Percentiles rank a stretch among this genome's conserved stretches.
phyloP scores from a whole-genome alignment of 2,329 filamentous ascomycete species.

The Exophiala mesophila region DNA sequence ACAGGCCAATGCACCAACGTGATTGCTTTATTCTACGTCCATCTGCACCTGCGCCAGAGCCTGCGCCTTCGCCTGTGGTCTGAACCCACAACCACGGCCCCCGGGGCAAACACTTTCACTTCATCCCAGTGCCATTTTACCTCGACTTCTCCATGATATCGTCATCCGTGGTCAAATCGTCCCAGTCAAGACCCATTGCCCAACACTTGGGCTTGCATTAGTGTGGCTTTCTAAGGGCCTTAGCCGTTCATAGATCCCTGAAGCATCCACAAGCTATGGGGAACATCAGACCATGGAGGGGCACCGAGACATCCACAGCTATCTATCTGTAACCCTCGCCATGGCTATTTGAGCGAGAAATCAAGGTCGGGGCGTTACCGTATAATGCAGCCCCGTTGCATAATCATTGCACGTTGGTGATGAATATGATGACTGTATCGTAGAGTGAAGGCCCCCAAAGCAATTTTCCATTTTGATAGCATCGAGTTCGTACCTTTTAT shows the following conservation, averaged over 20 bases:
- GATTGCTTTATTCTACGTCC: too few relatives aligned
- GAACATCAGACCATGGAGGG: not conserved
- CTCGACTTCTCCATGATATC: not conserved
- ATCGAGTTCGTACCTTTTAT: too few relatives aligned
- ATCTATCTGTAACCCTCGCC: too few relatives aligned
- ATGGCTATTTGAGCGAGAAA: too few relatives aligned
- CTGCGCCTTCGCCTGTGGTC: not conserved
- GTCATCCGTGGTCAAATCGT: not conserved
- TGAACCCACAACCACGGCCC: not conserved
- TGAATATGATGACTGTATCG: too few relatives aligned
- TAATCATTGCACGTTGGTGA: too few relatives aligned
- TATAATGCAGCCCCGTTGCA: too few relatives aligned
- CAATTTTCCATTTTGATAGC: too few relatives aligned
- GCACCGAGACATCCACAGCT: too few relatives aligned
- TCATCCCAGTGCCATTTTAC: not conserved
- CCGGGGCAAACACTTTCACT: not conserved
- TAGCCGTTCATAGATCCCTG: not conserved
- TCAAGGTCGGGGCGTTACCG: too few relatives aligned
- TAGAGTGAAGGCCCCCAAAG: too few relatives aligned
- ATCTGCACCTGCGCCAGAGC: not conserved
- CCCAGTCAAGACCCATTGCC: not conserved
- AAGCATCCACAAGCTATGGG: not conserved
- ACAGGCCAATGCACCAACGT: too few relatives aligned
- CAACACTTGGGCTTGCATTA: slow-evolving; percentile 3
- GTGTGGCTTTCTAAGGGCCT: not conserved